Evolutionary conservation across 768 basidiomycete genomes (phyloP), one percentile per base, ranked within the genome.

Genomic region (Boletus tomentosulus): DNA sequence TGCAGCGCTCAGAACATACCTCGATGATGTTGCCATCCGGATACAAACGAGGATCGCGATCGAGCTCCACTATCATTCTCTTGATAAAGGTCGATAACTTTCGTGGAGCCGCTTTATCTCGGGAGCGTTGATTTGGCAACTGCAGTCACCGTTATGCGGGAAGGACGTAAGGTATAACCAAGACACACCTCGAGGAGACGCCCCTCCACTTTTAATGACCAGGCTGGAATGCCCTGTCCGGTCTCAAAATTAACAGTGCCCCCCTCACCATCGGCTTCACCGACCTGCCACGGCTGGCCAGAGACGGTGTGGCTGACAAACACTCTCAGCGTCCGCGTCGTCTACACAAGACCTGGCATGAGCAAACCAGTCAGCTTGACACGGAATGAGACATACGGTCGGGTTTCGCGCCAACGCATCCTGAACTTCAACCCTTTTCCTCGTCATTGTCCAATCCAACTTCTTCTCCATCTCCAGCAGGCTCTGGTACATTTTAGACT

Each of bases 401-500:
- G 87, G 83, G 33, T 81, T 84, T 54, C 86, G 79, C 22, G 80
- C 80, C 44, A 95, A 66, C n/a, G 92, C 84, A 66, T 98, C 94
- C 65, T 93, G 89, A 31, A 98, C 85, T 66, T 98, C 94, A 9
- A 87, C 87, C 61, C 80, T 84, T 72, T 96, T 96, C 66, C 95
- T 78, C 66, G 84, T 85, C 78, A 95, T 87, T 4, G 92, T 95
- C 95, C 95, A 97, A 70, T 98, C 94, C 15, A 98, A 74, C 66
- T 87, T 90, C 54, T 89, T 81, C 67, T 97, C 94, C 84, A 91
- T 91, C 59, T 89, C 86, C 27, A 94, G 70, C 38, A 97, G 74
- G 62, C 90, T 85, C 55, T 86, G 83, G 70, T 96, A 97, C 81
- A 95, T 90, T 54, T 75, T 76, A 24, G 91, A 91, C 67, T 96